phyloP scores from a whole-genome alignment of 1,284 basidiomycete genomes.

The Sanghuangporus weigelae region DNA sequence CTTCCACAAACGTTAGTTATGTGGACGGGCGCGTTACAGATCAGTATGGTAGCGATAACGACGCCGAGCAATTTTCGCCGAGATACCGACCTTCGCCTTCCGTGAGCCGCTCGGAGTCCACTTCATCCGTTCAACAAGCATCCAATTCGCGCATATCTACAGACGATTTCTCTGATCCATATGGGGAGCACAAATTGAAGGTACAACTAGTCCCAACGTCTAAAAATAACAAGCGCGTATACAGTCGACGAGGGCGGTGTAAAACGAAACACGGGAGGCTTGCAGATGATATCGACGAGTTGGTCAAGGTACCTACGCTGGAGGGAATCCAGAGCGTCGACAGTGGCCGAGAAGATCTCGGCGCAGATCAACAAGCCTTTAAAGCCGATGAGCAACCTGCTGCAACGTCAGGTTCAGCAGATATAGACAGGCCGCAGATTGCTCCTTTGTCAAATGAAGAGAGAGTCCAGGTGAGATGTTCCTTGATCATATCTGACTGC shows the following conservation, averaged over 20 bases:
- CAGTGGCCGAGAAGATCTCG: conserved; percentile 6
- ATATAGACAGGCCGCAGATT: background rate
- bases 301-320: conserved; percentile 7
- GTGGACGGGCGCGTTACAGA: background rate
- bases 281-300: background rate
- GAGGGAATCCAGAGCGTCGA: conserved; percentile 18
- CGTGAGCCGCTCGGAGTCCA: conserved; percentile 15
- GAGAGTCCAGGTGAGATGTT: conserved; percentile 39
- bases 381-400: background rate
- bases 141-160: conserved; percentile 10
- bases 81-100: conserved; percentile 12
- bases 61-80: conserved; percentile 2
- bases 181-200: conserved; percentile 11
- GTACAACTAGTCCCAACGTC: conserved; percentile 6
- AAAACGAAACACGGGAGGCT: conserved; percentile 9
- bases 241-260: conserved; percentile 13
- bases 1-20: conserved; percentile 12
- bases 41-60: background rate
- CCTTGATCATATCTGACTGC: background rate
- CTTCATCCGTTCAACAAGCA: conserved; percentile 15
- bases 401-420: background rate
- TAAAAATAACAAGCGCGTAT: conserved; percentile 5
- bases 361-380: background rate
- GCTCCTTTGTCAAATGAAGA: conserved; percentile 31
- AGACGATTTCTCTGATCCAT: conserved; percentile 11